These are phyloP conservation scores for Rhizophagus prolifer DNA, from an alignment of 192 early-diverging fungal genomes.

Conservation along the genomic window DNA sequence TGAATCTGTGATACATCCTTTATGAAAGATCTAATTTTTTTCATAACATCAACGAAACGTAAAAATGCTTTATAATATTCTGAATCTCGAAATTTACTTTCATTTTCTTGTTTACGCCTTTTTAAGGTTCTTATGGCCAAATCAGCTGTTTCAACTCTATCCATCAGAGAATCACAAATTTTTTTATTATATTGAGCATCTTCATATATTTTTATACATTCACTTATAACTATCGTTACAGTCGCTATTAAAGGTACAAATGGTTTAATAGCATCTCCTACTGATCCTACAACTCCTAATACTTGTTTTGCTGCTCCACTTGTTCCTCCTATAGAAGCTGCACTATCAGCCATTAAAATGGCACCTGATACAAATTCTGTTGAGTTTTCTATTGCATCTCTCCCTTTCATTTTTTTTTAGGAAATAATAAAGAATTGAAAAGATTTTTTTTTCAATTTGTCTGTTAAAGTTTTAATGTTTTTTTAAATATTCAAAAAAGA, in stretches of 20 bases:
- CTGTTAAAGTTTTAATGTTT: too few relatives aligned
- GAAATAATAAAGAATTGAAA: too few relatives aligned
- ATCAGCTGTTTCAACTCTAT: conserved; percentile 15
- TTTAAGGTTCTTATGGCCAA: not conserved
- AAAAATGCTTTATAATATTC: conserved; percentile 18
- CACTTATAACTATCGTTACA: not conserved
- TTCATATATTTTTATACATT: conserved; percentile 26
- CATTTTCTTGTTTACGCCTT: conserved; percentile 17
- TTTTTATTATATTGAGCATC: conserved; percentile 28
- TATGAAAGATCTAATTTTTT: conserved; percentile 24
- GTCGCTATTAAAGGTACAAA: conserved; percentile 21
- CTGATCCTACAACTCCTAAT: not conserved
- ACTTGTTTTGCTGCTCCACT: not conserved
- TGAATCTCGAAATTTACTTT: not conserved
- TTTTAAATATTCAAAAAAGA: too few relatives aligned
- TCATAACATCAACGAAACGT: conserved; percentile 12
- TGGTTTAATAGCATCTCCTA: conserved; percentile 20
- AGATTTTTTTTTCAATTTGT: too few relatives aligned
- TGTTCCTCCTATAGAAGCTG: not conserved
- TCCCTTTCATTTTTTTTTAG: too few relatives aligned
- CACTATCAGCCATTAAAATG: too few relatives aligned
- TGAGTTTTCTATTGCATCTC: too few relatives aligned
- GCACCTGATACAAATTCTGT: too few relatives aligned
- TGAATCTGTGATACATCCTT: conserved; percentile 18
- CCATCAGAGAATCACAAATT: conserved; percentile 23